Evolutionary conservation across 176 grass and related monocot genomes (phyloP).

Genomic region (Puya raimondii): DNA sequence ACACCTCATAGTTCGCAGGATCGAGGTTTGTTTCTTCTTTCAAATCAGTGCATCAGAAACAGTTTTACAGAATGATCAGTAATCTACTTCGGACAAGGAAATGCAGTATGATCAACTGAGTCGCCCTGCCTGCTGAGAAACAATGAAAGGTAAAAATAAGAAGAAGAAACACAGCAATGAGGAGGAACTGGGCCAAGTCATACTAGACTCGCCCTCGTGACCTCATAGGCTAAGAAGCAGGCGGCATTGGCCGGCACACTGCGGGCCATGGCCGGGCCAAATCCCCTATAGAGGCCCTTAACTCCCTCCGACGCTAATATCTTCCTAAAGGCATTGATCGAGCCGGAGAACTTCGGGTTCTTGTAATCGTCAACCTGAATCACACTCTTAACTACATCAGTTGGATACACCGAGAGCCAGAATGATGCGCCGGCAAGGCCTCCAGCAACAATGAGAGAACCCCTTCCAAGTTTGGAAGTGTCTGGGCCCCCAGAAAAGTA

Average conservation of each 20-base stretch:
- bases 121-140: background rate
- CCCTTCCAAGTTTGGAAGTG: conserved; percentile 50
- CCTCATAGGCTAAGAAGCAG: conserved; percentile 76
- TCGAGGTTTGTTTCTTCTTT: background rate
- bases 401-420: conserved; percentile 65
- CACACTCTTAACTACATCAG: conserved; percentile 78
- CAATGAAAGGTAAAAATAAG: background rate
- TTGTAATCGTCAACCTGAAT: conserved; percentile 87
- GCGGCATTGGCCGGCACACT: conserved; percentile 72
- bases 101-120: background rate
- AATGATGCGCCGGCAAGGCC: conserved; percentile 61
- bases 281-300: conserved; percentile 72
- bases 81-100: background rate
- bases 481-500: conserved; percentile 39
- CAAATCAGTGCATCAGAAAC: background rate
- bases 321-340: conserved; percentile 60
- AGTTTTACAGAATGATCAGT: background rate
- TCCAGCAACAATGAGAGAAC: conserved; percentile 53
- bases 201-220: conserved; percentile 48
- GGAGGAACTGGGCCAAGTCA: conserved; percentile 18
- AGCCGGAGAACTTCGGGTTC: conserved; percentile 63
- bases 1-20: background rate
- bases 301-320: conserved; percentile 56
- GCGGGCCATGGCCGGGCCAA: conserved; percentile 73
- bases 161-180: conserved; percentile 1